phyloP scores from a whole-genome alignment of 441 rosid species.

The Hura crepitans region DNA sequence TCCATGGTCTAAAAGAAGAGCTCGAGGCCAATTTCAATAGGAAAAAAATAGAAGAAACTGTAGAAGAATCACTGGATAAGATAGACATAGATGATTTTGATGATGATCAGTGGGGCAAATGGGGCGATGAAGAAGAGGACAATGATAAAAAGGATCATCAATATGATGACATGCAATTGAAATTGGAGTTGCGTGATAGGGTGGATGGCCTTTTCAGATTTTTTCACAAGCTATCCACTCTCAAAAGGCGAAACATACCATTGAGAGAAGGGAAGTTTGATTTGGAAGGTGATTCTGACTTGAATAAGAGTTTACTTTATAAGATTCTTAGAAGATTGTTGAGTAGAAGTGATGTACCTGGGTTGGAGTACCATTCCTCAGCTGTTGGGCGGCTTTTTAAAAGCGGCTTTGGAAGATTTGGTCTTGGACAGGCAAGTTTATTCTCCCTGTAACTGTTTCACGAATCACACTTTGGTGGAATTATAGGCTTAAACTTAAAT shows the following conservation, averaged over 20 bases:
- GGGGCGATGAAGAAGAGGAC: conserved; percentile 78
- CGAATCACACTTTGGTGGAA: background rate
- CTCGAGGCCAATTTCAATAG: conserved; percentile 58
- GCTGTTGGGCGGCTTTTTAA: conserved; percentile 89
- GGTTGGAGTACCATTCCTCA: conserved; percentile 90
- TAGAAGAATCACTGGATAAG: conserved; percentile 44
- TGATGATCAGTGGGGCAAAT: conserved; percentile 90
- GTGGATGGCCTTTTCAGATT: conserved; percentile 73
- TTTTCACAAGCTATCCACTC: conserved; percentile 70
- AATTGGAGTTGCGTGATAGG: conserved; percentile 78
- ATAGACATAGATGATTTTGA: conserved; percentile 74
- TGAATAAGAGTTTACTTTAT: conserved; percentile 60
- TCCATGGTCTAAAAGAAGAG: conserved; percentile 58
- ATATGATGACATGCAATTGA: conserved; percentile 74
- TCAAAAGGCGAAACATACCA: conserved; percentile 45
- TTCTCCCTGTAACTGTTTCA: background rate
- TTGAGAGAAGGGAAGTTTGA: conserved; percentile 51
- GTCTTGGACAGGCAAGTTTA: conserved; percentile 76
- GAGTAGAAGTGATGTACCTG: conserved; percentile 58
- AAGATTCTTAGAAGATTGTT: conserved; percentile 61
- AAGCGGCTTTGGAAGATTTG: conserved; percentile 95
- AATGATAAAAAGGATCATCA: conserved; percentile 41
- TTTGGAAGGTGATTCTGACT: conserved; percentile 51
- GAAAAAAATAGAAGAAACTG: conserved; percentile 37
- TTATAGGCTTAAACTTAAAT: conserved; percentile 7